Base-by-base conservation (phyloP, 768 basidiomycete species). In the Boletus sp. region DNA sequence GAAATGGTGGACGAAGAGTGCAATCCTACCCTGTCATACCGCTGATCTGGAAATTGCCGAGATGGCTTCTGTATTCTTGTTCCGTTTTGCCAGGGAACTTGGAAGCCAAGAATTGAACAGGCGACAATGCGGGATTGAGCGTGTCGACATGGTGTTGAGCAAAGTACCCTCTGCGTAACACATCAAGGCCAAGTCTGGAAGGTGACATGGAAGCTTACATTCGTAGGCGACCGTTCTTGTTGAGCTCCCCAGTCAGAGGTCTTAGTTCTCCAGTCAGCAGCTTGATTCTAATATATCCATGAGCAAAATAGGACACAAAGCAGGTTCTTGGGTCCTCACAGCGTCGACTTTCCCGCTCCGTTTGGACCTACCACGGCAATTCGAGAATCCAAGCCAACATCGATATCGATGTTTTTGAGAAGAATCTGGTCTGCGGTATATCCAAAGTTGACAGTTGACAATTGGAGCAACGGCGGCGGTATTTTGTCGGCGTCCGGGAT, bases 401-500 rank as follows among this genome's bases (percentile, higher is more conserved):
- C 94, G 65, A 99, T 86, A 67, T 95, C 91, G 62, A 95, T 79
- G 48, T 75, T 77, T 64, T 85, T 87, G 29, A 99, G 75, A 48
- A 98, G 79, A 37, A 89, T 71, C 65, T 89, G 90, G 10, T 92
- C 88, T 1, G 78, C 75, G 1, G 80, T 78, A 73, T 98, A 99
- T 33, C 94, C 93, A 68, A 98, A 99, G 1, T 84, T 86, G 29
- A 92, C 91, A 63, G 93, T 89, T 59, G 90, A 88, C 68, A 98
- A 85, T 69, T 98, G 97, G 17, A 99, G 78, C 14, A 98, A 74
- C 0, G 97, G 97, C 7, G 97, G 95, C 5, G 97, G 94, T 64
- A 98, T 92, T 77, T 98, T 98, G 67, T 98, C 97, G 7, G 94
- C 86, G 57, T 97, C 95, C 1, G 94, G 93, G 81, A 99, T 92